Base-by-base conservation (phyloP, 352 stramenopile species). In the Globisporangium spinosum region DNA sequence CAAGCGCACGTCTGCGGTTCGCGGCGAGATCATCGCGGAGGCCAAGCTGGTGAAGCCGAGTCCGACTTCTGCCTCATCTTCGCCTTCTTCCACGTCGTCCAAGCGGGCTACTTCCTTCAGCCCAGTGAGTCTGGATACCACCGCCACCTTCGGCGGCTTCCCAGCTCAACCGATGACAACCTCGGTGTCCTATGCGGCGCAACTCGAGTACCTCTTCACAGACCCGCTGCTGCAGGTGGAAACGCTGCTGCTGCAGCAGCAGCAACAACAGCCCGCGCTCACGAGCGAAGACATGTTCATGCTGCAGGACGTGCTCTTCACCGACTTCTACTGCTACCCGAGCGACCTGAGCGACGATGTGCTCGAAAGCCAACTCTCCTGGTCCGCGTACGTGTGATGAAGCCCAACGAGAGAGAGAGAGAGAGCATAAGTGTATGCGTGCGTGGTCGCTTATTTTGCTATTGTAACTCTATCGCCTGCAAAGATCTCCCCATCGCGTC, bases 221-320 rank as follows among this genome's bases (percentile, higher is more conserved):
- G 62, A 67, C 51, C 49, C 62, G 34, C 61, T 67, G 47, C 61
- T 67, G 27, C 53, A 58, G n/a, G 49, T 35, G 29, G 38, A 43
- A 5, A 17, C 34, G 22, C 51, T 34, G 13, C 51, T 34, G 13
- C 35, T 15, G 9, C 35, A 40, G 35, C 35, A 40, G 13, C 34
- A 40, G 7, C 34, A 40, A 40, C 34, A 40, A 10, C 35, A 43
- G 35, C 35, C 35, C 35, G 22, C 27, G 51, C 15, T 60, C 51
- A 49, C 62, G 22, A 32, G 13, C 49, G 62, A 61, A 40, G 34
- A 67, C 49, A 38, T 67, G 22, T 60, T 45, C 62, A 43, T 67
- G 51, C 62, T 67, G 20, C 62, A 67, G 2, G 62, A 60, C 22
- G 62, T 55, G 34, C 62, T 67, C 22, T 67, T 67, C 40, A 23